These are phyloP conservation scores for Asterophora lycoperdoides DNA, from an alignment of 768 basidiomycete species.

Conservation along the genomic window DNA sequence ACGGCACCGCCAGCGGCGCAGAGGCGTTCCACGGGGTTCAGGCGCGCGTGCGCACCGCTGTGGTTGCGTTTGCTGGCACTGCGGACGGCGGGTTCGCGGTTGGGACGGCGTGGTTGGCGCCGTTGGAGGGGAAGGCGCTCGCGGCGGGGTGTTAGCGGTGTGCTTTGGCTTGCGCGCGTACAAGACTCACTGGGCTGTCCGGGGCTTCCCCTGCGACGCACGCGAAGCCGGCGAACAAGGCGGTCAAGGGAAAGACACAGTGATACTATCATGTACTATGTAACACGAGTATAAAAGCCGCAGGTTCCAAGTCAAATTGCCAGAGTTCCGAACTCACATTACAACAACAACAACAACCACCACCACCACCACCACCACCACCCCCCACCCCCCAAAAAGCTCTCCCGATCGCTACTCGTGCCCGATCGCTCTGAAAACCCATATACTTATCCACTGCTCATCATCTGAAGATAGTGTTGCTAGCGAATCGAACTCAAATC, in stretches of 20 bases:
- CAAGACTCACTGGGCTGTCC: conserved; percentile 23
- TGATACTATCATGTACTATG: background rate
- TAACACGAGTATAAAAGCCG: too few species aligned
- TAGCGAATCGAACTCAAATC: too few species aligned
- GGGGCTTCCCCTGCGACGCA: background rate
- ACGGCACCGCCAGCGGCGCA: conserved; percentile 8
- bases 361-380: too few species aligned
- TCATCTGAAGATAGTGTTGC: too few species aligned
- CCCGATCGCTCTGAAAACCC: too few species aligned
- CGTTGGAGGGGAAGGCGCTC: conserved; percentile 28
- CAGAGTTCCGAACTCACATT: too few species aligned
- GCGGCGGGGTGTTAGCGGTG: conserved; percentile 26
- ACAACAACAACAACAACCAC: too few species aligned
- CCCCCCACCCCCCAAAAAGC: too few species aligned
- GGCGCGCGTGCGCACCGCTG: conserved; percentile 12
- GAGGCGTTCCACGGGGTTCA: conserved; percentile 8
- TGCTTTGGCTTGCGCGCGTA: conserved; percentile 34
- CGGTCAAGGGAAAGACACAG: background rate
- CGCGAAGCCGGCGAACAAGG: background rate
- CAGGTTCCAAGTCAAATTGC: too few species aligned
- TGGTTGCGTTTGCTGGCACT: background rate
- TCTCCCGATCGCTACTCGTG: too few species aligned
- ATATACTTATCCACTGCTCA: too few species aligned
- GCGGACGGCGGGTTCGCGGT: background rate
- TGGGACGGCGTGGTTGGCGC: conserved; percentile 6